These are phyloP conservation scores for Gossypium aridum DNA, from an alignment of 441 rosid genomes.

Conservation along the genomic window DNA sequence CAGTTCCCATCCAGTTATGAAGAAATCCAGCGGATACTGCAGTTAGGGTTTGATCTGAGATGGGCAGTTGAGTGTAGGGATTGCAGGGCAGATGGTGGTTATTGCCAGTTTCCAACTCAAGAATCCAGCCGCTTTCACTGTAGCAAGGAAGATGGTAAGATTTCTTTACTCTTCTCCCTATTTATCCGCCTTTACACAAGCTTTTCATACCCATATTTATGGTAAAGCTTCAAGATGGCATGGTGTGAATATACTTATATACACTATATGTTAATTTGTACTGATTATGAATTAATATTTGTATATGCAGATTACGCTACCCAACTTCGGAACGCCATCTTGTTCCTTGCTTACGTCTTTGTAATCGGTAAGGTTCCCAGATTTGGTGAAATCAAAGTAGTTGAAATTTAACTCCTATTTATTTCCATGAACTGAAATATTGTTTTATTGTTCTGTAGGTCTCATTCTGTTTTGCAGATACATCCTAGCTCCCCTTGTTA, in stretches of 20 bases:
- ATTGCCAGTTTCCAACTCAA: not conserved
- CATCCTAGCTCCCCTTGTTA: not conserved
- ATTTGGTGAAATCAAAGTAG: not conserved
- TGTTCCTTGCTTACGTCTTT: not conserved
- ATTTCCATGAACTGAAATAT: not conserved
- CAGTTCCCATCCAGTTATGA: not conserved
- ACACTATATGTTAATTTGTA: not conserved
- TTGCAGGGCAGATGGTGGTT: not conserved
- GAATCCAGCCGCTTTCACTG: not conserved
- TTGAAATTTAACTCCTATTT: not conserved
- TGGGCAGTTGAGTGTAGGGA: slow-evolving; percentile 1
- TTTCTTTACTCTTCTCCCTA: not conserved
- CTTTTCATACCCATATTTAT: too few species aligned
- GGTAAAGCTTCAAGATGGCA: too few species aligned
- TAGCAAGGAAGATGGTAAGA: not conserved
- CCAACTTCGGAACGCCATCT: not conserved
- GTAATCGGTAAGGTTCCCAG: not conserved
- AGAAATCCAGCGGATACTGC: not conserved
- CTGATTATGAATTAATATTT: not conserved
- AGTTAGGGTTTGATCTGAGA: slow-evolving; percentile 8
- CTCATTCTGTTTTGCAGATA: not conserved
- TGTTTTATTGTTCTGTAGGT: not conserved
- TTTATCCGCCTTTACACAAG: too few species aligned
- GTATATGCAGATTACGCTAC: not conserved
- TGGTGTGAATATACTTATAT: too few species aligned